Percentiles rank a stretch among this genome's conserved stretches.
phyloP scores from a whole-genome alignment of 345 rosid species.

The Euphorbia peplus region DNA sequence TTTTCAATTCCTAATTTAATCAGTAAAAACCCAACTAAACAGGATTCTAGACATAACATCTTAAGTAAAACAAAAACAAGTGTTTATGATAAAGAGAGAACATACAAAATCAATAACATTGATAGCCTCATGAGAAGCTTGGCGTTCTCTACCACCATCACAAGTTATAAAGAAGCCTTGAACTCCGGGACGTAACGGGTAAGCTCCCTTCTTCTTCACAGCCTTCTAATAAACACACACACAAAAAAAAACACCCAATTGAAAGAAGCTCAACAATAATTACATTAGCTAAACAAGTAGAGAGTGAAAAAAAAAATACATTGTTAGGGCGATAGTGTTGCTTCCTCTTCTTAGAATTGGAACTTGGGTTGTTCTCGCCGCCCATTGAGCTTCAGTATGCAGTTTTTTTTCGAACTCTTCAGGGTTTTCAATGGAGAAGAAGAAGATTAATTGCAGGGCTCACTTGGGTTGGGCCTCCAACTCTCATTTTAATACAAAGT shows the following conservation, averaged over 20 bases:
- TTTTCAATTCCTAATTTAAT: too few relatives aligned
- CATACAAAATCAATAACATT: slow-evolving; percentile 81
- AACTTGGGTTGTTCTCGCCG: slow-evolving; percentile 35
- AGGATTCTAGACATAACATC: too few relatives aligned
- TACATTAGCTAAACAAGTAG: too few relatives aligned
- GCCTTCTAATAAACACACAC: slow-evolving; percentile 44
- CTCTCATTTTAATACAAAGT: too few relatives aligned
- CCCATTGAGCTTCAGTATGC: slow-evolving; percentile 33
- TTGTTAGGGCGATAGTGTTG: slow-evolving; percentile 72
- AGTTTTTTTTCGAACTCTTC: not conserved
- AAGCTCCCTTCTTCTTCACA: slow-evolving; percentile 80
- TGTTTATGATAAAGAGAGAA: too few relatives aligned
- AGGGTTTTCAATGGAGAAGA: too few relatives aligned
- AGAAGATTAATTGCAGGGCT: too few relatives aligned
- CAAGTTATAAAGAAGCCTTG: slow-evolving; percentile 90
- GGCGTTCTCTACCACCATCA: slow-evolving; percentile 87
- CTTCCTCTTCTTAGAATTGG: slow-evolving; percentile 67
- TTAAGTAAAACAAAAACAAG: too few relatives aligned
- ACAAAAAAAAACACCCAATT: not conserved
- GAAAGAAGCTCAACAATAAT: not conserved
- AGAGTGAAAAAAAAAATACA: slow-evolving; percentile 22
- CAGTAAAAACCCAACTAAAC: too few relatives aligned
- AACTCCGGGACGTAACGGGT: slow-evolving; percentile 80
- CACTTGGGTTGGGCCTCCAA: too few relatives aligned
- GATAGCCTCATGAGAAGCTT: slow-evolving; percentile 82